Evolutionary conservation across 768 basidiomycete genomes (phyloP).

Genomic region (Hygrophoropsis aurantiaca): DNA sequence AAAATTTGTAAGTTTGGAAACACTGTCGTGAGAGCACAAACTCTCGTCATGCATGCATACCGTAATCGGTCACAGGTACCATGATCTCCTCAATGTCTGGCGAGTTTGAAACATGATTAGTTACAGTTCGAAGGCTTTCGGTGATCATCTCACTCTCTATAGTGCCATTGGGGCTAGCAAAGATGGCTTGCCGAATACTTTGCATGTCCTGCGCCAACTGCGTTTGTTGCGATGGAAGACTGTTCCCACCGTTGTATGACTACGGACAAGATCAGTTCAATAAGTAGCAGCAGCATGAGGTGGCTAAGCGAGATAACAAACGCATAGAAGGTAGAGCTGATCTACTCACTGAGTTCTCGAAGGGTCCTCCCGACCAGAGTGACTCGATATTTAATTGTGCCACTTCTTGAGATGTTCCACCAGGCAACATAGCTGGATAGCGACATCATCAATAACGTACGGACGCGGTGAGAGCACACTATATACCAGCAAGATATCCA

Average conservation of each 20-base stretch:
- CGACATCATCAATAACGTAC: too few species aligned
- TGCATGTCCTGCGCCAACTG: constrained; percentile 51
- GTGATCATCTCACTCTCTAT: too few species aligned
- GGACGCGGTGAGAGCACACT: background rate
- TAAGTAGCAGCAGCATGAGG: too few species aligned
- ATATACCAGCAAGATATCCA: constrained; percentile 63
- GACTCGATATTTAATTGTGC: constrained; percentile 76
- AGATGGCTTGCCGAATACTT: constrained; percentile 54
- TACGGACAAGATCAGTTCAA: constrained; percentile 24
- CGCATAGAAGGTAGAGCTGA: background rate
- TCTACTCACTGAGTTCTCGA: constrained; percentile 56
- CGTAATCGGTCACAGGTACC: constrained; percentile 59
- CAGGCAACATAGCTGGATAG: constrained; percentile 67
- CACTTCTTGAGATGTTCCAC: constrained; percentile 57
- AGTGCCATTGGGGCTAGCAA: constrained; percentile 56
- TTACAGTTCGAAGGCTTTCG: too few species aligned
- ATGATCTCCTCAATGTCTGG: constrained; percentile 59
- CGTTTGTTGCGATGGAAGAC: constrained; percentile 41
- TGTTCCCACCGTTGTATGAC: constrained; percentile 76
- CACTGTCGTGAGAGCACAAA: background rate
- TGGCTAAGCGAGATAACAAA: too few species aligned
- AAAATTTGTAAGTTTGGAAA: constrained; percentile 1
- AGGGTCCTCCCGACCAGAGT: constrained; percentile 77
- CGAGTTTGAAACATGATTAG: too few species aligned
- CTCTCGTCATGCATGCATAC: constrained; percentile 30